Percentiles rank a stretch among this genome's conserved stretches.
These are phyloP conservation scores for Backusella westeae DNA, from an alignment of 192 early-diverging fungal species.

Conservation along the genomic window DNA sequence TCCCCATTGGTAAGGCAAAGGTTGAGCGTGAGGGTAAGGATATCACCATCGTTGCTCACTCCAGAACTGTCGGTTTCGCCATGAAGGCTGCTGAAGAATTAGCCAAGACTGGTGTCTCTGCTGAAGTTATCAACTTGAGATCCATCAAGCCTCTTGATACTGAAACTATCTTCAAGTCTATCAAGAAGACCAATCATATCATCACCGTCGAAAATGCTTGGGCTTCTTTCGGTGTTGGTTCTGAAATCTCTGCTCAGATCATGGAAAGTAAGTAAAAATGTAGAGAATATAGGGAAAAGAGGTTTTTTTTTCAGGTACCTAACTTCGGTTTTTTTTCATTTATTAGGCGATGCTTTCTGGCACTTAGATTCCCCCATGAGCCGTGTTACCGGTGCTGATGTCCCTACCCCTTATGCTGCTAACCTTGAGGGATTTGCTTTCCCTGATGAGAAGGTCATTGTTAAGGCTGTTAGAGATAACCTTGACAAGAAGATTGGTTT, in stretches of 20 bases:
- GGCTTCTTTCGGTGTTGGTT: conserved; percentile 92
- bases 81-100: conserved; percentile 88
- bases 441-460: conserved; percentile 81
- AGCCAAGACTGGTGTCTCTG: conserved; percentile 73
- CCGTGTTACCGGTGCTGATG: conserved; percentile 94
- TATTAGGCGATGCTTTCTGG: conserved; percentile 82
- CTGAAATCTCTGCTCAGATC: conserved; percentile 92
- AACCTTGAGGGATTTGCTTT: conserved; percentile 91
- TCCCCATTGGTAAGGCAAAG: conserved; percentile 93
- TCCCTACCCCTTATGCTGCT: conserved; percentile 95
- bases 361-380: conserved; percentile 92
- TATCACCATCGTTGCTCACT: conserved; percentile 94
- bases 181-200: conserved; percentile 98
- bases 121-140: conserved; percentile 96
- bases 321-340: neutral
- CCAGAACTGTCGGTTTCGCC: conserved; percentile 80
- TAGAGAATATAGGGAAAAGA: neutral
- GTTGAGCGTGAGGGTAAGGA: conserved; percentile 79
- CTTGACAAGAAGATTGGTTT: conserved; percentile 44
- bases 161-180: conserved; percentile 83
- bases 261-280: conserved; percentile 68
- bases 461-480: conserved; percentile 72
- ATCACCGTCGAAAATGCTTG: conserved; percentile 96
- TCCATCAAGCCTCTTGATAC: conserved; percentile 96
- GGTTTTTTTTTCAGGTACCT: neutral